phyloP scores from a whole-genome alignment of 257 asterid species.

The Solanum raphanifolium region DNA sequence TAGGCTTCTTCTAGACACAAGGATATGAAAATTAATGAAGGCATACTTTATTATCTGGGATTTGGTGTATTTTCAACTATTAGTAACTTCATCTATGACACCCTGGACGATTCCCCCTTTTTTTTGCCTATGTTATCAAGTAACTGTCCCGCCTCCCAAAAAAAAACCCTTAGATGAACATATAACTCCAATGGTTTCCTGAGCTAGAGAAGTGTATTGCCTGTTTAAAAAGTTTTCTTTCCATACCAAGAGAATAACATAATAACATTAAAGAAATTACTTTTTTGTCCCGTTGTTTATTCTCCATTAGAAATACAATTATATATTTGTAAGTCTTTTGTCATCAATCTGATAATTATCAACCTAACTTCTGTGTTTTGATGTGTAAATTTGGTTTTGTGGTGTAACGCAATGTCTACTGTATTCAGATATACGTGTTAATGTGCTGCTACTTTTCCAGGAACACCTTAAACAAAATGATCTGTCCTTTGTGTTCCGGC shows the following conservation, averaged over 20 bases:
- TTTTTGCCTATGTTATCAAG: background rate
- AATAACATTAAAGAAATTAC: background rate
- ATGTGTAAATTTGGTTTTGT: background rate
- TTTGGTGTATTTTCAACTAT: background rate
- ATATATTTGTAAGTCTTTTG: background rate
- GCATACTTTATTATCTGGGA: background rate
- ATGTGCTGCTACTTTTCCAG: conserved; percentile 37
- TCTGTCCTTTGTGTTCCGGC: conserved; percentile 90
- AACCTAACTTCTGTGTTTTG: background rate
- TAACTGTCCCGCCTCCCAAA: background rate
- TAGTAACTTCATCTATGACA: background rate
- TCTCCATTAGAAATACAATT: background rate
- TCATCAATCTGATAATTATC: background rate
- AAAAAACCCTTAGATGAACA: background rate
- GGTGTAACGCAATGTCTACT: background rate
- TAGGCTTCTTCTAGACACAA: background rate
- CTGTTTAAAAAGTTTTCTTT: background rate
- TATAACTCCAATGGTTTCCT: background rate
- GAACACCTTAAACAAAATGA: conserved; percentile 97
- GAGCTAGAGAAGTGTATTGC: background rate
- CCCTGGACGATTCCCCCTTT: background rate
- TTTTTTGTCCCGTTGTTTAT: background rate
- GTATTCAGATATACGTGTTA: background rate
- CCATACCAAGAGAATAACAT: background rate
- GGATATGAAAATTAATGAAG: background rate